Conservation (phyloP, 768 basidiomycete species). For the Termitomyces sp. region DNA sequence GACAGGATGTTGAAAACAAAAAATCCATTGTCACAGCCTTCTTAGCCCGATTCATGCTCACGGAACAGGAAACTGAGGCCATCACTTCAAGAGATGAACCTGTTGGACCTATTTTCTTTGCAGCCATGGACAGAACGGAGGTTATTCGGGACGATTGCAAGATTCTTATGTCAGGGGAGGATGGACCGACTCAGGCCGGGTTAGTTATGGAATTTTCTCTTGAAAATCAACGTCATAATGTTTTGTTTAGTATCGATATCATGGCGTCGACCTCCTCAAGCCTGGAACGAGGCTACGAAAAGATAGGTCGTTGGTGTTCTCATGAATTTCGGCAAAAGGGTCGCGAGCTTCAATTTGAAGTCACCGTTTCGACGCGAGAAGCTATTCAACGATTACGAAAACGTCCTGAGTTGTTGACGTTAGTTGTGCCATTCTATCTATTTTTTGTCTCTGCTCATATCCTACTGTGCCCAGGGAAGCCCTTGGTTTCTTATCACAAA, state of each 20-base stretch:
- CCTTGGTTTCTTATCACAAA: slow-evolving; percentile 70
- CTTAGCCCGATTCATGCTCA: slow-evolving; percentile 82
- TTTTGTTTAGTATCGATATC: slow-evolving; percentile 68
- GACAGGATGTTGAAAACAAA: slow-evolving; percentile 67
- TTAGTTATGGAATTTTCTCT: slow-evolving; percentile 25
- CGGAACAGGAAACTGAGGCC: slow-evolving; percentile 64
- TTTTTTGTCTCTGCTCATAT: not conserved
- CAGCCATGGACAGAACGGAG: slow-evolving; percentile 84
- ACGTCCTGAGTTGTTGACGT: slow-evolving; percentile 79
- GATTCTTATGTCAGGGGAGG: slow-evolving; percentile 83
- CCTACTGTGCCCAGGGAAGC: slow-evolving; percentile 49
- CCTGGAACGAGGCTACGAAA: slow-evolving; percentile 88
- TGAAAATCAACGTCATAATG: not conserved
- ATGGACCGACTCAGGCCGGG: slow-evolving; percentile 76
- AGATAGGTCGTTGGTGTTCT: slow-evolving; percentile 81
- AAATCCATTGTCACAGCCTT: slow-evolving; percentile 77
- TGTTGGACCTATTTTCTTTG: slow-evolving; percentile 72
- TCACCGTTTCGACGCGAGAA: slow-evolving; percentile 61
- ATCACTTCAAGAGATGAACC: slow-evolving; percentile 78
- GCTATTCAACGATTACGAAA: slow-evolving; percentile 70
- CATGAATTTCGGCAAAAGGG: slow-evolving; percentile 83
- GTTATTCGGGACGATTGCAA: slow-evolving; percentile 81
- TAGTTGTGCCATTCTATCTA: slow-evolving; percentile 16
- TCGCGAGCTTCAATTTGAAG: slow-evolving; percentile 71
- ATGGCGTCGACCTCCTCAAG: slow-evolving; percentile 78